A percentile compares a stretch with the other conserved stretches of the same genome.
phyloP scores from a whole-genome alignment of 2,329 filamentous ascomycete genomes.

The Alternaria tenuissima region DNA sequence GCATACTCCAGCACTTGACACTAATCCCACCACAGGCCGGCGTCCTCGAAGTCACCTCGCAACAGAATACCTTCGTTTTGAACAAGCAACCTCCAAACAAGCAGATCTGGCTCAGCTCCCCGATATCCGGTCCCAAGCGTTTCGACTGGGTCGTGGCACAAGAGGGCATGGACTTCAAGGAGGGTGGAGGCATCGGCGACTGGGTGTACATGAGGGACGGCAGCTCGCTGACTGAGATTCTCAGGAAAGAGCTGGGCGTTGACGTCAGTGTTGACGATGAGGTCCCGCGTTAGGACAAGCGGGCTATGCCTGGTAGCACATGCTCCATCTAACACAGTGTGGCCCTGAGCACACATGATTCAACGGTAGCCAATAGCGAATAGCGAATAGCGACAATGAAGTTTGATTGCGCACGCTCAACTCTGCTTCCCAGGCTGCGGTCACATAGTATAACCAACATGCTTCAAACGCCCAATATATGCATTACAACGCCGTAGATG shows the following conservation, averaged over 20 bases:
- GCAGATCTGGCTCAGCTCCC: conserved; percentile 95
- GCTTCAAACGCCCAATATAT: conserved; percentile 27
- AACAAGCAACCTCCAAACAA: conserved; percentile 99
- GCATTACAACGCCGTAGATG: conserved; percentile 17
- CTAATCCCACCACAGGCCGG: conserved; percentile 71
- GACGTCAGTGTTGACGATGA: conserved; percentile 52
- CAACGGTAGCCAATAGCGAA: conserved; percentile 10
- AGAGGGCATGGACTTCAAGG: conserved; percentile 79
- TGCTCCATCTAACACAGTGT: neutral
- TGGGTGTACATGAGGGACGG: conserved; percentile 92
- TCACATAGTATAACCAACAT: conserved; percentile 9
- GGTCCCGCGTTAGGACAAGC: conserved; percentile 35
- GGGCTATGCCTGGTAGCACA: conserved; percentile 3
- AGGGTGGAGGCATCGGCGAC: conserved; percentile 74
- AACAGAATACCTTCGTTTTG: conserved; percentile 82
- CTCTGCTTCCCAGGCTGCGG: neutral
- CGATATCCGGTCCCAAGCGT: conserved; percentile 88
- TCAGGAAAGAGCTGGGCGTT: conserved; percentile 79
- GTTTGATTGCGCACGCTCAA: conserved; percentile 2
- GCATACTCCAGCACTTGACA: neutral
- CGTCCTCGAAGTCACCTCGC: conserved; percentile 77
- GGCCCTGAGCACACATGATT: neutral
- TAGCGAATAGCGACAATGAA: conserved; percentile 5
- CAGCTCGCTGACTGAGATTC: conserved; percentile 74
- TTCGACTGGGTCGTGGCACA: conserved; percentile 85